Evolutionary conservation across 371 early-diverging fungal genomes (phyloP).

Genomic region (Paraphysoderma sedebokerense): DNA sequence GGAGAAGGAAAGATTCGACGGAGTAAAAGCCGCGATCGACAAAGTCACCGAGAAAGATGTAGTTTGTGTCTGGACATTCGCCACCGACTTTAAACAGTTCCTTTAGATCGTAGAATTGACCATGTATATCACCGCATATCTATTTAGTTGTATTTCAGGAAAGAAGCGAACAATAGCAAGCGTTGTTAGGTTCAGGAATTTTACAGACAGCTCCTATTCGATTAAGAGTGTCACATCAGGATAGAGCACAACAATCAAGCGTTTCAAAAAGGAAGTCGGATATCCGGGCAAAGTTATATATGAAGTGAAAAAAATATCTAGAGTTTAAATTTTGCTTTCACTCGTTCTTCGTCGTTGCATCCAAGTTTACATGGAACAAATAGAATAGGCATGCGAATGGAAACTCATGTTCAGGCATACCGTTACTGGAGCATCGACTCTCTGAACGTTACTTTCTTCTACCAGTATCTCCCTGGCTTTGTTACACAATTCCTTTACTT

Average conservation of each 20-base stretch:
- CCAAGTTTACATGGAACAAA: neutral
- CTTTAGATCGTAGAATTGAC: constrained; percentile 93
- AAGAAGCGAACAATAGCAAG: too few relatives aligned
- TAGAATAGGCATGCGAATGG: neutral
- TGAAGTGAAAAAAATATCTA: too few relatives aligned
- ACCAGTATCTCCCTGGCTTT: constrained; percentile 88
- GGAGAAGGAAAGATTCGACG: constrained; percentile 96
- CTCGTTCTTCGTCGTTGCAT: neutral
- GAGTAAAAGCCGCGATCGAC: constrained; percentile 98
- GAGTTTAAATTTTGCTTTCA: too few relatives aligned
- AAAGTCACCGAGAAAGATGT: constrained; percentile 93
- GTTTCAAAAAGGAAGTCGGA: too few relatives aligned
- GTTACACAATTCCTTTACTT: constrained; percentile 80
- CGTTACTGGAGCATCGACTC: constrained; percentile 93
- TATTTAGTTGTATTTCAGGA: too few relatives aligned
- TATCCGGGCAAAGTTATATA: too few relatives aligned
- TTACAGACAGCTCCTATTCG: too few relatives aligned
- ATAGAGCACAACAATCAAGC: too few relatives aligned
- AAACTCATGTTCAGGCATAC: too few relatives aligned
- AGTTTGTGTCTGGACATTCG: constrained; percentile 92
- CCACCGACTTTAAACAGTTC: constrained; percentile 93
- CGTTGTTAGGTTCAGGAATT: too few relatives aligned
- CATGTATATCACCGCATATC: constrained; percentile 99
- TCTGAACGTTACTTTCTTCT: constrained; percentile 91
- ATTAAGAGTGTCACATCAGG: too few relatives aligned